Evolutionary conservation across 345 rosid genomes (phyloP), one percentile per base, ranked within the genome.

Genomic region (Eucalyptus cladocalyx): DNA sequence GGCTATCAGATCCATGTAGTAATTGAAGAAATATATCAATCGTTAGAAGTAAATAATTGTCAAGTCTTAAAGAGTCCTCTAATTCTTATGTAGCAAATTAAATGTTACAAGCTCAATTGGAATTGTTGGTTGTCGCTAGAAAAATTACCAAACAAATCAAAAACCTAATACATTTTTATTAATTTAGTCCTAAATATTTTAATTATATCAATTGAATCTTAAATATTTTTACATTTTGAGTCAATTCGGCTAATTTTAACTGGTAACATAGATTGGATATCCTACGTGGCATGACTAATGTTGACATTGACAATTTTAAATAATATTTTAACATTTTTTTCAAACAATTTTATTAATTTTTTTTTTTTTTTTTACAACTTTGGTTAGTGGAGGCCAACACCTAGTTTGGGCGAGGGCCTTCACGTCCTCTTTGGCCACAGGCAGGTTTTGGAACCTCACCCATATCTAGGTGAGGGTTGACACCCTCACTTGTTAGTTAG

Each of bases 381-480:
- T 28, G 34, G 17, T n/a, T 0, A 3, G 4, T 0, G 16, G 3
- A 14, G 2, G 30, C 6, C 1, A 24, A 1, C 28, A 24, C 30
- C 30, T 56, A 56, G 30, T 56, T 56, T 56, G 62, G 62, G 62
- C 0, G 1, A 56, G 28, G 30, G 62, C 62, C 30, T 56, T 26
- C 62, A 24, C 1, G 1, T 56, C 62, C 14, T 56, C 30, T 24
- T 56, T 56, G 62, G 62, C 62, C 62, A 56, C 6, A 56, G 0
- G 62, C 13, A 3, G 0, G 6, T 26, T 13, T 56, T 56, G 30
- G 30, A 56, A 56, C 6, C 62, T 56, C 30, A 26, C 62, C 62
- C 30, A 56, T 9, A 56, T 56, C 12, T 56, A 56, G 62, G 62
- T 56, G 62, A 24, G 13, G 62, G 30, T 6, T 14, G 1, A 56